Evolutionary conservation across 805 yeast genomes (phyloP).

Genomic region (Ogataea ganodermae): DNA sequence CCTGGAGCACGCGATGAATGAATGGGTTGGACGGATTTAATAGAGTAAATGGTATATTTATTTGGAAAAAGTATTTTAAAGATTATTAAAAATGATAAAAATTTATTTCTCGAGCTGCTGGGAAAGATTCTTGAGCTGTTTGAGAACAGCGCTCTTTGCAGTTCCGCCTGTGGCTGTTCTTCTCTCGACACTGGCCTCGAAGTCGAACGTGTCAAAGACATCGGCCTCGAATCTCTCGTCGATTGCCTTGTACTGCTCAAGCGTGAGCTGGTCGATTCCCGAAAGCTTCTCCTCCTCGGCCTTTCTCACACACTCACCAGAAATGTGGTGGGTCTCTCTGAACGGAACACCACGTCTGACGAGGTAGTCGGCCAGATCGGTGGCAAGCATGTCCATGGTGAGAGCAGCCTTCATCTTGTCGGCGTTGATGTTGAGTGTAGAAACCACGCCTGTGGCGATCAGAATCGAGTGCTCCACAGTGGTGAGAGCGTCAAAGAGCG

Average conservation of each 20-base stretch:
- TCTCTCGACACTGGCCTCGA: conserved; percentile 93
- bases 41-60: neutral
- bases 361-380: conserved; percentile 95
- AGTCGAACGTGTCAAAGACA: conserved; percentile 82
- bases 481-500: conserved; percentile 86
- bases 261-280: conserved; percentile 83
- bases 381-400: conserved; percentile 99
- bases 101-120: conserved; percentile 9
- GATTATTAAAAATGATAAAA: neutral
- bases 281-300: conserved; percentile 78
- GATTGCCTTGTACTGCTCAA: conserved; percentile 76
- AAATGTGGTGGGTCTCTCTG: conserved; percentile 98
- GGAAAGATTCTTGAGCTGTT: conserved; percentile 56
- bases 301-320: conserved; percentile 92
- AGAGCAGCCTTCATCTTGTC: conserved; percentile 83
- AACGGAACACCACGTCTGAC: conserved; percentile 98
- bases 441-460: conserved; percentile 94
- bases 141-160: conserved; percentile 83
- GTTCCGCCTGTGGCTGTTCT: conserved; percentile 98
- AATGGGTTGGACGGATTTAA: no score
- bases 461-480: conserved; percentile 93
- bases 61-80: neutral
- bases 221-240: conserved; percentile 81
- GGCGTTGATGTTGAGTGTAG: conserved; percentile 74
- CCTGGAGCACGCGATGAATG: no score